Conservation (phyloP, 352 stramenopile species). For the Thalassiosira allenii region DNA sequence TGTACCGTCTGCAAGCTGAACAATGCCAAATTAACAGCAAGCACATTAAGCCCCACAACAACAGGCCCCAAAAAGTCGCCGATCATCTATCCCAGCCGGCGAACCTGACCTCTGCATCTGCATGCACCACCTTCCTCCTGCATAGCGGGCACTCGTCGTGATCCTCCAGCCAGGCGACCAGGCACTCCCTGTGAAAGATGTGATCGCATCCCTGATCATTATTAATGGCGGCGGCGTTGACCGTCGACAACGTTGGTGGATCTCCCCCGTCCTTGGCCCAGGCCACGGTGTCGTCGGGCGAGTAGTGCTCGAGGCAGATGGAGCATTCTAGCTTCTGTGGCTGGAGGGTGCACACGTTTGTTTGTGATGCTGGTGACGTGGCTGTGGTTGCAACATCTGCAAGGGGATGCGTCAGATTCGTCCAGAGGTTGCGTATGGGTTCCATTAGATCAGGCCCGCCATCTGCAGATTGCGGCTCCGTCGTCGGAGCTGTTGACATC, state of each 20-base stretch:
- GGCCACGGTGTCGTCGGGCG: slow-evolving; percentile 41
- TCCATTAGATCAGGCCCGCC: neutral
- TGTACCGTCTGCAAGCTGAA: too few species aligned
- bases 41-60: too few species aligned
- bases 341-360: neutral
- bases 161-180: slow-evolving; percentile 46
- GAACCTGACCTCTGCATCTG: slow-evolving; percentile 50
- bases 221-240: neutral
- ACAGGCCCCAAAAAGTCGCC: neutral
- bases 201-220: slow-evolving; percentile 47
- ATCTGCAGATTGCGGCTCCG: neutral
- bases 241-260: neutral
- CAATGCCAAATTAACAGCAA: too few species aligned
- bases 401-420: neutral
- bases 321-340: slow-evolving; percentile 40
- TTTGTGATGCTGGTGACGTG: too few species aligned
- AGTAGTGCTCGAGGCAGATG: slow-evolving; percentile 52
- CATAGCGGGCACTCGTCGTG: slow-evolving; percentile 62
- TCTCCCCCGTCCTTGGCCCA: slow-evolving; percentile 57
- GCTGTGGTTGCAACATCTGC: neutral
- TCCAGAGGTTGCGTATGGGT: slow-evolving; percentile 12
- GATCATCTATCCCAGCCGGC: slow-evolving; percentile 26
- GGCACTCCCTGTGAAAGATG: slow-evolving; percentile 58
- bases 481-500: neutral
- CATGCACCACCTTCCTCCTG: slow-evolving; percentile 52